Evolutionary conservation across 2,329 filamentous ascomycete species (phyloP).

Genomic region (Shiraia bambusicola): DNA sequence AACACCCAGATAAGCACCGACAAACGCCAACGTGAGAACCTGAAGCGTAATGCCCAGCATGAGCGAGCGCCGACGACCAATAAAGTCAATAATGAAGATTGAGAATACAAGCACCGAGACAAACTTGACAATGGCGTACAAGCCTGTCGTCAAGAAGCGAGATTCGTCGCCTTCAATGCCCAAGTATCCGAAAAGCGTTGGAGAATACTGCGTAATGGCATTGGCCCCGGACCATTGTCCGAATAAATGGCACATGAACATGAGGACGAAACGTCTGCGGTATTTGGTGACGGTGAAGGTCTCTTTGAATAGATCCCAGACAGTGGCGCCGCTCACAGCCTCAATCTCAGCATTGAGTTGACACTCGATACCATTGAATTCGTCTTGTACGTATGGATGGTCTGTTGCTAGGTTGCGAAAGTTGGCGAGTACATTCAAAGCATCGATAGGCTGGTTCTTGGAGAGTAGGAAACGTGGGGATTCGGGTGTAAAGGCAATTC

Average conservation of each 20-base stretch:
- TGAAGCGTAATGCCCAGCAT: slow-evolving; percentile 40
- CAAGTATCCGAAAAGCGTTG: slow-evolving; percentile 16
- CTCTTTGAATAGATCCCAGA: slow-evolving; percentile 40
- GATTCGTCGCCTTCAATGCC: slow-evolving; percentile 12
- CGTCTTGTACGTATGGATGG: slow-evolving; percentile 10
- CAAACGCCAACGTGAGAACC: slow-evolving; percentile 33
- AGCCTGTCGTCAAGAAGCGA: slow-evolving; percentile 13
- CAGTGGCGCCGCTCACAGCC: slow-evolving; percentile 32
- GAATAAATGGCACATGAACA: slow-evolving; percentile 14
- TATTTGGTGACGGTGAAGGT: slow-evolving; percentile 32
- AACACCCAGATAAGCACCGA: slow-evolving; percentile 33
- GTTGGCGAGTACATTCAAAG: slow-evolving; percentile 5
- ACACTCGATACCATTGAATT: slow-evolving; percentile 23
- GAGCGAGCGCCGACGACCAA: slow-evolving; percentile 34
- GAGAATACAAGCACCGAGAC: slow-evolving; percentile 27
- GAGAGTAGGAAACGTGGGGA: slow-evolving; percentile 10
- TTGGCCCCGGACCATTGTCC: slow-evolving; percentile 17
- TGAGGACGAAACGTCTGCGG: slow-evolving; percentile 18
- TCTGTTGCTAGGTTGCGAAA: slow-evolving; percentile 5
- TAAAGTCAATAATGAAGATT: slow-evolving; percentile 29
- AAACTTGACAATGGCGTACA: slow-evolving; percentile 18
- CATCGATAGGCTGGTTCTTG: slow-evolving; percentile 11
- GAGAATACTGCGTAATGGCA: slow-evolving; percentile 16
- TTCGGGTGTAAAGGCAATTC: slow-evolving; percentile 8
- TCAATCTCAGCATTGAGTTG: slow-evolving; percentile 42